Evolutionary conservation across 2,329 filamentous ascomycete genomes (phyloP), one percentile per base, ranked within the genome.

Genomic region (Monilinia fructicola): DNA sequence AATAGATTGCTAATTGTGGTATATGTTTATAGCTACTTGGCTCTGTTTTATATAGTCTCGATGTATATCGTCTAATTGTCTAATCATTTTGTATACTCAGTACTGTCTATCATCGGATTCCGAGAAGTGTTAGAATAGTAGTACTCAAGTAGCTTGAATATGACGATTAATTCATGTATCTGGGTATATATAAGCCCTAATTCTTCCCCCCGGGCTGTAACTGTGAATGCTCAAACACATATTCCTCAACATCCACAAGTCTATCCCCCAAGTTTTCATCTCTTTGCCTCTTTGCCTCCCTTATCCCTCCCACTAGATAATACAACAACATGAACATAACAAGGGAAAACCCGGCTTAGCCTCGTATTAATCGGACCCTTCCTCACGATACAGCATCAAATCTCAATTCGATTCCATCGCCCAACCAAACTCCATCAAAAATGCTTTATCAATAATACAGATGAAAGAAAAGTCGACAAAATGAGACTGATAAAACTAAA

Each of bases 361-460:
- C 21, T 50, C 14, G 21, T 50, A 50, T 60, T 38, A 26, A 23
- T 48, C 28, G 31, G 44, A 44, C 7, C 28, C 26, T 14, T 18
- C 5, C 31, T 21, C 58, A 60, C 14, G 18, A 23, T 21, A 23
- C 12, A 26, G 21, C 38, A 35, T 28, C 21, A 50, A 50, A 38
- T 31, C 23, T 7, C 28, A 26, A 23, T 50, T 50, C 56, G 21
- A 23, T 50, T 21, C n/a, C 18, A 11, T 50, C 44, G 18, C 38
- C 21, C 58, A 50, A 50, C 44, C 56, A 42, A 60, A 50, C 58
- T 50, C 58, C 58, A 60, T 50, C 9, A n/a, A 50, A 50, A 18
- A n/a, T 21, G 14, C 21, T 38, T n/a, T 60, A 50, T 26, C 5
- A 50, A 38, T 50, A 50, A 38, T 50, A 60, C 44, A 60, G 18